Evolutionary conservation across 257 asterid genomes (phyloP).

Genomic region (Scutellaria baicalensis): DNA sequence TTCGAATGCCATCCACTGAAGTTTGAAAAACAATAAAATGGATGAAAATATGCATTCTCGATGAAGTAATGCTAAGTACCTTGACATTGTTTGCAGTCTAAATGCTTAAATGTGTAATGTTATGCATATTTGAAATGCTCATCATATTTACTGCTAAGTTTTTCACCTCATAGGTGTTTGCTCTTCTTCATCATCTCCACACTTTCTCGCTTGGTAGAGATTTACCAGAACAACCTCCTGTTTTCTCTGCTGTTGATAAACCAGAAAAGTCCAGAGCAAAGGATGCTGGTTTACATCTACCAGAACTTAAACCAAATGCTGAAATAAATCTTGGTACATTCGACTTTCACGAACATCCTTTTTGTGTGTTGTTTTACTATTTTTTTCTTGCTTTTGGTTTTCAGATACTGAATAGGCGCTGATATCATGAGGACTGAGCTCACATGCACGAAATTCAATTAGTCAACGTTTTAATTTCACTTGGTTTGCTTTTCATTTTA

Average conservation of each 20-base stretch:
- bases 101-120: not conserved
- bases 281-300: slow-evolving; percentile 53
- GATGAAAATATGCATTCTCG: not conserved
- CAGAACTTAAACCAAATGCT: slow-evolving; percentile 57
- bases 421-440: not conserved
- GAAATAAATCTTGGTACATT: slow-evolving; percentile 73
- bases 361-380: not conserved
- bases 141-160: slow-evolving; percentile 4
- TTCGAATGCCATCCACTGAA: not conserved
- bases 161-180: slow-evolving; percentile 55
- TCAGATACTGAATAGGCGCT: not conserved
- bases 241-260: slow-evolving; percentile 40
- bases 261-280: slow-evolving; percentile 63
- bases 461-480: slow-evolving; percentile 1
- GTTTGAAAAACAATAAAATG: slow-evolving; percentile 9
- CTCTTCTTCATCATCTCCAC: slow-evolving; percentile 80
- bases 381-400: not conserved
- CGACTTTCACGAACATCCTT: not conserved
- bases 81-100: not conserved
- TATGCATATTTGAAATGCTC: not conserved
- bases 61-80: not conserved
- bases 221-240: slow-evolving; percentile 83
- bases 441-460: not conserved
- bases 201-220: slow-evolving; percentile 65
- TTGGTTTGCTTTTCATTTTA: slow-evolving; percentile 7